phyloP scores from a whole-genome alignment of 2,329 filamentous ascomycete species.

The Fusarium transvaalense region DNA sequence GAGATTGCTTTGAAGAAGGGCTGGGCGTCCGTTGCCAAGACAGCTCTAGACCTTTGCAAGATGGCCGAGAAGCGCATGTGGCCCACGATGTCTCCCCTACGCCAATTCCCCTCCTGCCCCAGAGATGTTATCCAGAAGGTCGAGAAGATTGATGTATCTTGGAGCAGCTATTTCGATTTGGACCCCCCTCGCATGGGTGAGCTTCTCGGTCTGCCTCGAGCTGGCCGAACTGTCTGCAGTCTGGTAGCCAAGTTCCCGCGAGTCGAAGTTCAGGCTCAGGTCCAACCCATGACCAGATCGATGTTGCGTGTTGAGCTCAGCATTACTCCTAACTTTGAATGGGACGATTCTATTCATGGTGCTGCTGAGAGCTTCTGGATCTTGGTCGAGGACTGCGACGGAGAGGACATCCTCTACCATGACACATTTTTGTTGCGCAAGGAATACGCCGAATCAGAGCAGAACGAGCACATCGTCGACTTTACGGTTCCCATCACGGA shows the following conservation, averaged over 20 bases:
- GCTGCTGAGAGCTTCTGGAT: slow-evolving; percentile 96
- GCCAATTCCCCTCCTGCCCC: slow-evolving; percentile 87
- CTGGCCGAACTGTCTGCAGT: slow-evolving; percentile 85
- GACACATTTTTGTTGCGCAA: slow-evolving; percentile 93
- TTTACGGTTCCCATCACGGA: slow-evolving; percentile 97
- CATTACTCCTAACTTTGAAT: slow-evolving; percentile 94
- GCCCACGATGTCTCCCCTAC: slow-evolving; percentile 96
- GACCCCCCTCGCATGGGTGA: slow-evolving; percentile 98
- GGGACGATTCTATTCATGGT: slow-evolving; percentile 92
- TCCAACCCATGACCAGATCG: slow-evolving; percentile 93
- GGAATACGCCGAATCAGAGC: slow-evolving; percentile 86
- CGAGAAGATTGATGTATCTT: slow-evolving; percentile 93
- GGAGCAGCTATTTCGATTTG: slow-evolving; percentile 94
- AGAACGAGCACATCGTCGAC: slow-evolving; percentile 94
- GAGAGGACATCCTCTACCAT: slow-evolving; percentile 94
- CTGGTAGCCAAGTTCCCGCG: slow-evolving; percentile 94
- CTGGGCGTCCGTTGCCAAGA: slow-evolving; percentile 93
- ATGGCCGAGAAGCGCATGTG: slow-evolving; percentile 99
- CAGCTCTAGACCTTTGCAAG: slow-evolving; percentile 93
- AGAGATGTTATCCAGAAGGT: slow-evolving; percentile 90
- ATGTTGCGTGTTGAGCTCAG: slow-evolving; percentile 91
- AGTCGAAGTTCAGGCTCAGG: slow-evolving; percentile 90
- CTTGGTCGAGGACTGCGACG: slow-evolving; percentile 95
- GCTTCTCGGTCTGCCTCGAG: slow-evolving; percentile 88
- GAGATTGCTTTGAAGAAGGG: slow-evolving; percentile 98